Conservation (phyloP, 1,284 basidiomycete genomes). For the Ustilago tritici region DNA sequence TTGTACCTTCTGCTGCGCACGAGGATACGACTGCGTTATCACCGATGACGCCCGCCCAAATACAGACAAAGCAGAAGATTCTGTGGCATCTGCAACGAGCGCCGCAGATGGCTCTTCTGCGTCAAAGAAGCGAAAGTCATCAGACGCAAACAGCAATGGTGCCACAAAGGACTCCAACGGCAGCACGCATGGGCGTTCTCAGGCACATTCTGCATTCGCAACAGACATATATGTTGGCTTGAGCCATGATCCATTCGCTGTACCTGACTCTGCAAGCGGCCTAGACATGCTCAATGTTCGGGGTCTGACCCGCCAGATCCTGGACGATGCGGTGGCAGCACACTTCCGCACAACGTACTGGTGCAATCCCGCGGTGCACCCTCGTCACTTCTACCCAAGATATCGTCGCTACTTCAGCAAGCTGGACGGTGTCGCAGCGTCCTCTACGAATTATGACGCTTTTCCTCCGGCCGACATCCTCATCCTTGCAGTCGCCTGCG, state of each 20-base stretch:
- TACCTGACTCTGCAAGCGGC: conserved; percentile 15
- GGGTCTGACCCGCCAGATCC: conserved; percentile 36
- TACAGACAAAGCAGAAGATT: conserved; percentile 23
- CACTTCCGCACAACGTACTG: conserved; percentile 43
- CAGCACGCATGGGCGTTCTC: background rate
- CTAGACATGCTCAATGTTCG: conserved; percentile 32
- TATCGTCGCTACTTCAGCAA: conserved; percentile 30
- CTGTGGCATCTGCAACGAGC: background rate
- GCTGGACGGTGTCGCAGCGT: conserved; percentile 25
- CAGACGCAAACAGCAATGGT: conserved; percentile 9
- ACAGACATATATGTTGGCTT: background rate
- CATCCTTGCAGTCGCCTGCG: conserved; percentile 40
- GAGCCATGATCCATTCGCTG: conserved; percentile 13
- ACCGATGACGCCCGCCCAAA: conserved; percentile 32
- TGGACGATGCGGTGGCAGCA: conserved; percentile 32
- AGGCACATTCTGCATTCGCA: background rate
- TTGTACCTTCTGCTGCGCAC: conserved; percentile 38
- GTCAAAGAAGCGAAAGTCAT: conserved; percentile 30
- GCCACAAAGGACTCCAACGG: background rate
- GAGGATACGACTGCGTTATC: conserved; percentile 46
- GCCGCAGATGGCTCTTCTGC: conserved; percentile 10
- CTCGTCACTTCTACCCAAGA: conserved; percentile 38
- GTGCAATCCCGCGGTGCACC: conserved; percentile 41
- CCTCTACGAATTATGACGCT: conserved; percentile 11
- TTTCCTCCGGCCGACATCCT: conserved; percentile 40